Evolutionary conservation across 495 filamentous ascomycete species (phyloP).

Genomic region (Lepidopterella palustris): DNA sequence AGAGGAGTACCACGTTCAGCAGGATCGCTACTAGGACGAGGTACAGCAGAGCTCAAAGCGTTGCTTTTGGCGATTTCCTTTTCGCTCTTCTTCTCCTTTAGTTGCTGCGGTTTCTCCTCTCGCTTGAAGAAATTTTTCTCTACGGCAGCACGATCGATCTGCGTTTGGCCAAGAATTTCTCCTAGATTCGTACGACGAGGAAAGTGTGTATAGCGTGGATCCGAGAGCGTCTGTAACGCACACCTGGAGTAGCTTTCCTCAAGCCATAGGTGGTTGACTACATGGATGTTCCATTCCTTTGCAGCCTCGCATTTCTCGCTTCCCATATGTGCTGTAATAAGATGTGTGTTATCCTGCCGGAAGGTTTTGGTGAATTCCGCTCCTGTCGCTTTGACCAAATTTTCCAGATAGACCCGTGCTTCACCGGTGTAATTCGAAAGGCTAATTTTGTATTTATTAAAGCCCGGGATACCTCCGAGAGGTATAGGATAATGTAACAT

Average conservation of each 20-base stretch:
- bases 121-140: constrained; percentile 46
- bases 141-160: constrained; percentile 50
- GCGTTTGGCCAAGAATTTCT: constrained; percentile 85
- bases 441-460: constrained; percentile 68
- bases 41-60: constrained; percentile 1
- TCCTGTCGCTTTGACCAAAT: constrained; percentile 73
- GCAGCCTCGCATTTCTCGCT: constrained; percentile 92
- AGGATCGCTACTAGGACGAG: constrained; percentile 3
- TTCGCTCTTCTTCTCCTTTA: constrained; percentile 19
- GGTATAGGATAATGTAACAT: constrained; percentile 87
- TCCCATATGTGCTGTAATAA: constrained; percentile 79
- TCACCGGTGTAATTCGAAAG: constrained; percentile 96
- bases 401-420: constrained; percentile 87
- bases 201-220: constrained; percentile 71
- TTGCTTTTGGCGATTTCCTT: constrained; percentile 3
- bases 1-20: constrained; percentile 19
- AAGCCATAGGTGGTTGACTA: constrained; percentile 94
- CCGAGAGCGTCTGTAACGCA: constrained; percentile 57
- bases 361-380: constrained; percentile 87
- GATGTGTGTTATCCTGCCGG: constrained; percentile 88
- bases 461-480: constrained; percentile 66
- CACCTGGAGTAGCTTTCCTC: constrained; percentile 95
- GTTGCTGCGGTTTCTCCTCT: constrained; percentile 1
- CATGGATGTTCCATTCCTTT: constrained; percentile 81
- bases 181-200: constrained; percentile 83